Conservation (phyloP, 1,284 basidiomycete genomes). For the Puccinia coronata region DNA sequence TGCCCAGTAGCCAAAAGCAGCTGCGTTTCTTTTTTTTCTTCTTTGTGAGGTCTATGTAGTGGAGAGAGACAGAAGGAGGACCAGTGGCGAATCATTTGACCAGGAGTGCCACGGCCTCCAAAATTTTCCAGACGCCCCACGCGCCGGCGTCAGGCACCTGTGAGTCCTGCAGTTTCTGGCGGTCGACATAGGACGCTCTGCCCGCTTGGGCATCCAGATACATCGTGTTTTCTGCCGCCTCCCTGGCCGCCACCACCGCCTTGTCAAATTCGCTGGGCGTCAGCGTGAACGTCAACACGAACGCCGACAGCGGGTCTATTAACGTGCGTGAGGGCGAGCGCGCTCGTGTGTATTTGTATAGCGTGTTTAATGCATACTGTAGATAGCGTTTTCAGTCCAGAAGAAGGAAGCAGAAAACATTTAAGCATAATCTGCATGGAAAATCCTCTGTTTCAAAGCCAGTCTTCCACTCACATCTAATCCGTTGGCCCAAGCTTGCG, state of each 20-base stretch:
- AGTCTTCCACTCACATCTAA: constrained; percentile 55
- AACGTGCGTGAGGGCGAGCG: constrained; percentile 86
- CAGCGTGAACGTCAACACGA: constrained; percentile 65
- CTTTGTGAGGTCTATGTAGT: too few species aligned
- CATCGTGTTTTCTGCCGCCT: constrained; percentile 71
- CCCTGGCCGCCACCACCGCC: constrained; percentile 68
- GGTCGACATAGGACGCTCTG: constrained; percentile 81
- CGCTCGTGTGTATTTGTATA: constrained; percentile 85
- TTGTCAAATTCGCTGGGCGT: constrained; percentile 61
- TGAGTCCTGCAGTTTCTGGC: constrained; percentile 69
- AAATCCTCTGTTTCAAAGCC: too few species aligned
- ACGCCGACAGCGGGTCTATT: constrained; percentile 85
- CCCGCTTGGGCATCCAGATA: constrained; percentile 81
- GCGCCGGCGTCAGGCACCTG: constrained; percentile 83
- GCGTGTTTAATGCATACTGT: constrained; percentile 66
- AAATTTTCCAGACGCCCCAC: constrained; percentile 77
- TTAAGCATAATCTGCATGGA: too few species aligned
- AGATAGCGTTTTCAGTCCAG: too few species aligned
- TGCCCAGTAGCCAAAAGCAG: too few species aligned
- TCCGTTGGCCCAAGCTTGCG: constrained; percentile 70
- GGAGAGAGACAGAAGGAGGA: too few species aligned
- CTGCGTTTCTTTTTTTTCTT: too few species aligned
- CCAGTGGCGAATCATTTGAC: constrained; percentile 17
- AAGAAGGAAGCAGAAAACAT: too few species aligned
- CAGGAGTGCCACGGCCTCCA: constrained; percentile 63